Evolutionary conservation across 2,329 filamentous ascomycete genomes (phyloP).

Genomic region (Pyrenophora graminea): DNA sequence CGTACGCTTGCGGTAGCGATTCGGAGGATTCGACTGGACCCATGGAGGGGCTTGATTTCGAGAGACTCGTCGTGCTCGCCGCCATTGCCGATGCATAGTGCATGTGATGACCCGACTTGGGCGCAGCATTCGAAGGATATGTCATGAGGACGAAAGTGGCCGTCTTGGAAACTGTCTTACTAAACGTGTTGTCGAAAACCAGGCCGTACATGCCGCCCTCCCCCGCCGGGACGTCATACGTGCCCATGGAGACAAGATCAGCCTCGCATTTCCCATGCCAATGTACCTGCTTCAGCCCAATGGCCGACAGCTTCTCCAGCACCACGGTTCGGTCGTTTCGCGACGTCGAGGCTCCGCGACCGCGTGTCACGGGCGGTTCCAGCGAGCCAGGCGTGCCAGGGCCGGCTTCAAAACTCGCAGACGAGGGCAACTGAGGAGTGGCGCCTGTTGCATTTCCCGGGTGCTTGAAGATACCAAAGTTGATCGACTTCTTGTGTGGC

Average conservation of each 20-base stretch:
- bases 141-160: conserved; percentile 93
- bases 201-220: conserved; percentile 93
- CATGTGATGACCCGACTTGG: conserved; percentile 73
- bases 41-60: conserved; percentile 48
- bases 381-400: conserved; percentile 45
- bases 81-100: conserved; percentile 61
- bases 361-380: conserved; percentile 62
- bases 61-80: conserved; percentile 50
- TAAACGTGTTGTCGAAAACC: conserved; percentile 98
- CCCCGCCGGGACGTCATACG: conserved; percentile 73
- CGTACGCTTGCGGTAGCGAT: conserved; percentile 48
- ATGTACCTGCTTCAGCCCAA: conserved; percentile 65
- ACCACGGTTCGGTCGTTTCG: conserved; percentile 73
- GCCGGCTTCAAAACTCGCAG: conserved; percentile 36
- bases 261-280: conserved; percentile 97
- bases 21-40: conserved; percentile 56
- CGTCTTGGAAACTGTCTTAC: conserved; percentile 86
- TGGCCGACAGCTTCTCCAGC: conserved; percentile 65
- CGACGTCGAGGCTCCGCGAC: conserved; percentile 57
- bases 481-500: conserved; percentile 97
- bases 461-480: conserved; percentile 98
- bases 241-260: conserved; percentile 91
- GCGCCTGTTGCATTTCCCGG: conserved; percentile 70
- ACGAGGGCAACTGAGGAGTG: conserved; percentile 43
- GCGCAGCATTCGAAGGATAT: conserved; percentile 81